Base-by-base conservation (phyloP, 352 stramenopile genomes). In the Pseudoperonospora humuli region DNA sequence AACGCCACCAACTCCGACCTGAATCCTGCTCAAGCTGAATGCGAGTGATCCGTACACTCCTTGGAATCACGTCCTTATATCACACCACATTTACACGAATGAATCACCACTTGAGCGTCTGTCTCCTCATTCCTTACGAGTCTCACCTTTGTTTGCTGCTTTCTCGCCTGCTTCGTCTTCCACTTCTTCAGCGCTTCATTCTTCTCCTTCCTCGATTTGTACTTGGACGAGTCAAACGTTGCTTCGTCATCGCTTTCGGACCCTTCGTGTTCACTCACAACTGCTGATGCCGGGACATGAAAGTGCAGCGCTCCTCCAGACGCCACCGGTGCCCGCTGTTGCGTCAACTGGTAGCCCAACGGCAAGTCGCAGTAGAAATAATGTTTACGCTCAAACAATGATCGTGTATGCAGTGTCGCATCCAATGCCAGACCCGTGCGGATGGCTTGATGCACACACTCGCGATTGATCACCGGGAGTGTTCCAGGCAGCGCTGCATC, bases 321-420 rank as follows among this genome's bases (percentile, higher is more conserved):
- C 20, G 79, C 76, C 41, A 98, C 80, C 7, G 93, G 92, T 54
- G 84, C 88, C 33, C 89, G 74, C 65, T 97, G 90, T 75, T 98
- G 94, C n/a, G 95, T 98, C 54, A 98, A 84, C 63, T 98, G 95
- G 74, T 97, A 98, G 4, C 93, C 93, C n/a, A 91, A 59, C 18
- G 95, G 95, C 36, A 97, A 57, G 69, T 98, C 95, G 41, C 87
- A 92, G 70, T 98, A 98, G 56, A 97, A 97, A 67, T 98, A 98
- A 73, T 98, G 94, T 61, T 98, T 98, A n/a, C 95, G 77, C 71
- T 98, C 95, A 62, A 98, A 98, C 14, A 96, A 42, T 14, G 70
- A 84, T 37, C 75, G 62, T 25, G 58, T 29, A 44, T 97, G 70
- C 31, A 98, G 71, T 3, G 70, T 53, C 35, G 90, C 96, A 28